Conservation (phyloP, 306 rosid genomes). For the Mimosa pudica region DNA sequence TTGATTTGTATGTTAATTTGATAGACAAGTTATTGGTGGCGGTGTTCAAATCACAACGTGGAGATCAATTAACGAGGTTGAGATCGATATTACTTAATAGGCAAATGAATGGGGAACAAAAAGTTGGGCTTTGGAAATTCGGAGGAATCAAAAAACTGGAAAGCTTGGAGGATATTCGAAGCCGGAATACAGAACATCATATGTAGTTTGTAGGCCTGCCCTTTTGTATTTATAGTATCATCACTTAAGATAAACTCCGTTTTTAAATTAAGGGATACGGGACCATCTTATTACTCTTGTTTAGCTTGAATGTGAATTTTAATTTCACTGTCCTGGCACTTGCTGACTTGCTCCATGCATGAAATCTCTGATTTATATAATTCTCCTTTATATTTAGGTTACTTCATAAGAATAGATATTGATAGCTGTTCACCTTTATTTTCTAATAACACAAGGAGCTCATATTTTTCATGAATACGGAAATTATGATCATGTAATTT, state of each 20-base stretch:
- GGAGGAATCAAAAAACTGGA: slow-evolving; percentile 17
- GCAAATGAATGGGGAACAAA: background rate
- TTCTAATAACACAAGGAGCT: too few relatives aligned
- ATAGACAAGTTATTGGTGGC: background rate
- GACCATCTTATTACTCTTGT: background rate
- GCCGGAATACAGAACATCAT: background rate
- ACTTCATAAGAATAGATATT: too few relatives aligned
- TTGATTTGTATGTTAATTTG: slow-evolving; percentile 4
- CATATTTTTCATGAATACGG: too few relatives aligned
- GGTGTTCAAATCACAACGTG: slow-evolving; percentile 14
- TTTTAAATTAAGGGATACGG: background rate
- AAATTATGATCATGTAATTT: too few relatives aligned
- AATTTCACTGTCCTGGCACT: background rate
- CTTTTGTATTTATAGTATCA: background rate
- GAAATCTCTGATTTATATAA: too few relatives aligned
- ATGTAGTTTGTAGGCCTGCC: background rate
- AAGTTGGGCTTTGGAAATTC: background rate
- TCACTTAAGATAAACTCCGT: background rate
- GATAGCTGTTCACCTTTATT: too few relatives aligned
- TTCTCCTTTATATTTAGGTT: background rate
- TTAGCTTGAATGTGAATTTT: background rate
- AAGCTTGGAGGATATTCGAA: background rate
- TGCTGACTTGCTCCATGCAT: background rate
- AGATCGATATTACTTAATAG: slow-evolving; percentile 40
- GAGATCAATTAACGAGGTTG: slow-evolving; percentile 39